phyloP scores from a whole-genome alignment of 768 basidiomycete species.

The Cystofilobasidium macerans region DNA sequence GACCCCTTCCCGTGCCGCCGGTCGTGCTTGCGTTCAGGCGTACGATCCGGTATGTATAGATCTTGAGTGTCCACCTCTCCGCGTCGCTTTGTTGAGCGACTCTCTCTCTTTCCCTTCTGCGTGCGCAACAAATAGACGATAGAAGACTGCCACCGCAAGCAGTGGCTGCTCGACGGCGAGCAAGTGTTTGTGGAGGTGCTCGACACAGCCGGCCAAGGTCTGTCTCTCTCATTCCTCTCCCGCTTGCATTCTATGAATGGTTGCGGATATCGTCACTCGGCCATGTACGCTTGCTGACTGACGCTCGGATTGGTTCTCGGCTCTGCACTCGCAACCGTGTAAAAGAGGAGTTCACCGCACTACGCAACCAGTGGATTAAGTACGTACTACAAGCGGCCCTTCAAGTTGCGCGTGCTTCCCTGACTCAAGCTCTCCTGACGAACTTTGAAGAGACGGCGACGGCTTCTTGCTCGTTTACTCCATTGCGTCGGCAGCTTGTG shows the following conservation, averaged over 20 bases:
- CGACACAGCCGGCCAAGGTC: slow-evolving; percentile 95
- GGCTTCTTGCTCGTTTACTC: slow-evolving; percentile 97
- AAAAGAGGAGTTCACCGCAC: slow-evolving; percentile 88
- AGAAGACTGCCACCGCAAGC: slow-evolving; percentile 94
- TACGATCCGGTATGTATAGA: slow-evolving; percentile 58
- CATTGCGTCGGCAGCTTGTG: slow-evolving; percentile 72
- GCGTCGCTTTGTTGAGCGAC: no score
- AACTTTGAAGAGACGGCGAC: slow-evolving; percentile 72
- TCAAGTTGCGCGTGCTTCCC: no score
- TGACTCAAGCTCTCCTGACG: no score
- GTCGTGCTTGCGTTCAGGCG: slow-evolving; percentile 47
- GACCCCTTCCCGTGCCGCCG: slow-evolving; percentile 33
- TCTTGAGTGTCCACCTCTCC: neutral
- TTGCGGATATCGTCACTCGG: neutral
- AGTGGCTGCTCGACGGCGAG: slow-evolving; percentile 82
- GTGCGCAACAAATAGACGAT: slow-evolving; percentile 49
- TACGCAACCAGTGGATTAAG: slow-evolving; percentile 98
- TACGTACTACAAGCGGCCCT: no score
- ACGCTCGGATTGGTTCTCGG: no score
- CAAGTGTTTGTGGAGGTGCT: slow-evolving; percentile 96
- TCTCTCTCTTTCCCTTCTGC: neutral
- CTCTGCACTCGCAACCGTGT: neutral
- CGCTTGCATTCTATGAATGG: no score
- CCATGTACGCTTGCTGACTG: no score
- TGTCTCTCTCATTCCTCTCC: slow-evolving; percentile 31